Conservation (phyloP, 805 yeast genomes). For the Starmerella sp. region DNA sequence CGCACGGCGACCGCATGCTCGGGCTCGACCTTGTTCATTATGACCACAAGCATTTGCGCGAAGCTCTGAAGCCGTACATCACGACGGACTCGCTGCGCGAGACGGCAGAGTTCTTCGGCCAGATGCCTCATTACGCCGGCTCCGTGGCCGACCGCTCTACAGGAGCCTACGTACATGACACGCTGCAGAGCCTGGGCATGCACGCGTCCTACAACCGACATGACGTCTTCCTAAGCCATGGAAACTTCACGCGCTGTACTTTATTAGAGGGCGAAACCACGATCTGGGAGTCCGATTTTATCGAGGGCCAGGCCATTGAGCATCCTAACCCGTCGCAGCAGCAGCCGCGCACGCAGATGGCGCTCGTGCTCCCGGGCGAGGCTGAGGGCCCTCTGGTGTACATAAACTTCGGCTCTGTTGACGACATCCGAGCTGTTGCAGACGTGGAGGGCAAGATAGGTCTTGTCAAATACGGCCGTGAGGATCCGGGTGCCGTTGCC, state of each 20-base stretch:
- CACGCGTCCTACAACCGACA: conserved; percentile 26
- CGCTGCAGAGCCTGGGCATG: conserved; percentile 49
- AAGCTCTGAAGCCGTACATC: conserved; percentile 43
- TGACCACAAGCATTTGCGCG: conserved; percentile 43
- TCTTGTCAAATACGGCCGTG: conserved; percentile 49
- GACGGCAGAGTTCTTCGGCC: conserved; percentile 57
- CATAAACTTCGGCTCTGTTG: conserved; percentile 52
- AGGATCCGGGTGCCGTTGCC: conserved; percentile 41
- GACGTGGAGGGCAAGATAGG: conserved; percentile 42
- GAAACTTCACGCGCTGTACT: conserved; percentile 33
- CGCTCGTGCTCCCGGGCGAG: conserved; percentile 51
- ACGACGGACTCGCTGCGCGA: conserved; percentile 47
- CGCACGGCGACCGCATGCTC: neutral
- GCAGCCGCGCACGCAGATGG: conserved; percentile 31
- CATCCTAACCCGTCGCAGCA: conserved; percentile 22
- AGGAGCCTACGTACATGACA: conserved; percentile 51
- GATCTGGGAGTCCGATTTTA: conserved; percentile 30
- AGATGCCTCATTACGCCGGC: conserved; percentile 81
- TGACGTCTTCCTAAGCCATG: conserved; percentile 55
- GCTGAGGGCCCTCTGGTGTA: conserved; percentile 45
- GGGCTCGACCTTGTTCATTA: conserved; percentile 39
- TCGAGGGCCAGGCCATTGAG: conserved; percentile 29
- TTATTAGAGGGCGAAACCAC: conserved; percentile 22
- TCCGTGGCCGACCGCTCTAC: conserved; percentile 73
- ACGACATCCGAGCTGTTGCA: conserved; percentile 36